Percentiles rank a stretch among this genome's conserved stretches.
Evolutionary conservation across 1,139 yeast species (phyloP).

Genomic region (Taphrina flavorubra): DNA sequence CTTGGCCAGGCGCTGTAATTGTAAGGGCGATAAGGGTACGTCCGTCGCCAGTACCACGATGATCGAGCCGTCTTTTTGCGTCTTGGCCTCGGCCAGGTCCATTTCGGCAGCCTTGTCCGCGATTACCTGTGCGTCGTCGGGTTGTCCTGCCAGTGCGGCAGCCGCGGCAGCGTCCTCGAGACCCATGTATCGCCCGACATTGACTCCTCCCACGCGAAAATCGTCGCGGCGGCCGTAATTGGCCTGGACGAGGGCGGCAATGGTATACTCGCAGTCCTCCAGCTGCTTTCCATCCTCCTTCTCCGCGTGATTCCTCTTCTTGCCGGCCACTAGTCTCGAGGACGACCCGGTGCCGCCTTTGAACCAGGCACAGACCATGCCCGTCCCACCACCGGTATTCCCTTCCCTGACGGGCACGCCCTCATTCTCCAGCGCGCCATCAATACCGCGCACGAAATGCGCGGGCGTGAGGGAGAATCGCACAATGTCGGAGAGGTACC

Average conservation of each 20-base stretch:
- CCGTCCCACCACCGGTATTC: conserved; percentile 23
- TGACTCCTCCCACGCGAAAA: conserved; percentile 24
- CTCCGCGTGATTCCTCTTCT: not conserved
- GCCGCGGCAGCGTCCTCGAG: conserved; percentile 12
- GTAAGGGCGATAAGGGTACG: conserved; percentile 6
- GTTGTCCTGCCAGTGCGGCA: not conserved
- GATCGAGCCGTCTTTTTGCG: conserved; percentile 21
- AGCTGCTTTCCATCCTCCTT: not conserved
- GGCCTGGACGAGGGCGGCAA: conserved; percentile 21
- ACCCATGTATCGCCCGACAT: conserved; percentile 22
- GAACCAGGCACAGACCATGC: conserved; percentile 22
- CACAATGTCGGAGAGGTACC: conserved; percentile 17
- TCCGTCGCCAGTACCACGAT: conserved; percentile 21
- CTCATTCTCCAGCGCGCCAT: conserved; percentile 10
- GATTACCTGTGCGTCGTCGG: not conserved
- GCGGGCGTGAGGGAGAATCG: conserved; percentile 9
- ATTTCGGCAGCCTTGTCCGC: conserved; percentile 9
- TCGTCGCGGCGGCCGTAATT: conserved; percentile 20
- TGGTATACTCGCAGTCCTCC: conserved; percentile 17
- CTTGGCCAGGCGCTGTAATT: conserved; percentile 22
- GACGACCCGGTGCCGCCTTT: conserved; percentile 28
- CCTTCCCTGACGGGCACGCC: conserved; percentile 20
- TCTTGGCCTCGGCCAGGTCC: conserved; percentile 10
- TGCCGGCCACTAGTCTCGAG: conserved; percentile 10
- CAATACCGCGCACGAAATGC: conserved; percentile 11